Base-by-base conservation (phyloP, 768 basidiomycete species). In the Auricularia sp. region DNA sequence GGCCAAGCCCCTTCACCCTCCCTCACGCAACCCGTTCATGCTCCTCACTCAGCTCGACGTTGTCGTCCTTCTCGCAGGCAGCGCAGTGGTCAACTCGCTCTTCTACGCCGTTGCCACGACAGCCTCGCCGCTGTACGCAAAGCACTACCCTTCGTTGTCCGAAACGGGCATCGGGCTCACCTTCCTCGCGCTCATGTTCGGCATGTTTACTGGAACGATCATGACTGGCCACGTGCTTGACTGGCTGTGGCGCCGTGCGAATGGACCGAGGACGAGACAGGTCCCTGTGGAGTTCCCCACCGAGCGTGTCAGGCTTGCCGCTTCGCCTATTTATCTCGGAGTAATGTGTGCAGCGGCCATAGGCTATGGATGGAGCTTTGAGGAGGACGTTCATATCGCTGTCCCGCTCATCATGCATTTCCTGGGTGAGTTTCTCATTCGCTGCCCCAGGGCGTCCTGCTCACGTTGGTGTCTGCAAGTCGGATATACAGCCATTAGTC, bases 181-280 rank as follows among this genome's bases (percentile, higher is more conserved):
- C 72, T 94, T 87, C 76, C 75, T 93, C 64, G 83, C 85, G 1
- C 81, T 87, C 61, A 92, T 91, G 1, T 81, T 83, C n/a, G 93
- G 92, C 0, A 85, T 86, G 75, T 73, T 84, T 8, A 59, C 86
- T 14, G 87, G 90, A 10, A 81, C 84, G 23, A 71, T 78, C 21
- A 23, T 79, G 1, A 84, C 78, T 29, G 91, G 92, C 2, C 81
- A 77, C 63, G 69, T 89, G 12, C 72, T 92, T 7, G 88, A 94
- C 67, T 18, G 47, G 47, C 21, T 21, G 47, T 51, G 47, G 47
- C 14, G 47, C 18, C 47, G 47, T 18, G 47, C 47, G 14, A 18
- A 18, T 6, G 47, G 47, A 6, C 47, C 47, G 47, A 10, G 0
- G 10, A 51, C 47, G 47, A 8, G 47, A 8, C 14, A 78, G 61